A percentile compares a stretch with the other conserved stretches of the same genome.
Conservation (phyloP, 345 rosid species). For the Heritiera fomes region DNA sequence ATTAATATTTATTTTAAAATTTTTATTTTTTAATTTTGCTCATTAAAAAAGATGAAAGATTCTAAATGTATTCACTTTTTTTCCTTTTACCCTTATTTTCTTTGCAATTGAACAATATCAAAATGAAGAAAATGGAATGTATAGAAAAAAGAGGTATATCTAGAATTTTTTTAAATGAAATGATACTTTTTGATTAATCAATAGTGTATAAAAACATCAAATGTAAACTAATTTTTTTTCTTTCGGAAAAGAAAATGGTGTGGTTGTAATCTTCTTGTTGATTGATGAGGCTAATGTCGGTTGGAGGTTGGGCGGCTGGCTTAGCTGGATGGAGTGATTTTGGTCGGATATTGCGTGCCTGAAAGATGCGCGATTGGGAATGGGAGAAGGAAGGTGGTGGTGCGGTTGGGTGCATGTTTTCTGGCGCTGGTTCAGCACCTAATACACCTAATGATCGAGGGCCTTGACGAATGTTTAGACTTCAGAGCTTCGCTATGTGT, state of each 20-base stretch:
- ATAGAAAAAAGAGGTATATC: too few species aligned
- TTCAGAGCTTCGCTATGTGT: background rate
- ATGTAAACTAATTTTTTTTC: too few species aligned
- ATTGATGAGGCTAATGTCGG: background rate
- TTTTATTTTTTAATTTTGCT: too few species aligned
- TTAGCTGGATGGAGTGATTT: constrained; percentile 1
- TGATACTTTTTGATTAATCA: too few species aligned
- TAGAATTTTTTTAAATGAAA: too few species aligned
- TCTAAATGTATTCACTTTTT: too few species aligned
- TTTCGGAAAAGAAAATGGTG: background rate
- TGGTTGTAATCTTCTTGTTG: background rate
- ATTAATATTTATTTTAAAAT: too few species aligned
- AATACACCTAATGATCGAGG: constrained; percentile 2
- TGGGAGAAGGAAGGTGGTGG: background rate
- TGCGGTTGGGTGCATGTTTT: constrained; percentile 4
- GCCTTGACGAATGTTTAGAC: background rate
- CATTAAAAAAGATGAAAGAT: too few species aligned
- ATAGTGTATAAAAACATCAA: too few species aligned
- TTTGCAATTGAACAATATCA: too few species aligned
- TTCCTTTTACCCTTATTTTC: too few species aligned
- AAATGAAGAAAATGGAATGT: too few species aligned
- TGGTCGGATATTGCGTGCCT: background rate
- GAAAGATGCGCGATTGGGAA: background rate
- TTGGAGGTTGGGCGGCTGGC: background rate
- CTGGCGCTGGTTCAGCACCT: constrained; percentile 1